Evolutionary conservation across 352 stramenopile genomes (phyloP), one percentile per base, ranked within the genome.

Genomic region (Nannochloropsis limnetica): DNA sequence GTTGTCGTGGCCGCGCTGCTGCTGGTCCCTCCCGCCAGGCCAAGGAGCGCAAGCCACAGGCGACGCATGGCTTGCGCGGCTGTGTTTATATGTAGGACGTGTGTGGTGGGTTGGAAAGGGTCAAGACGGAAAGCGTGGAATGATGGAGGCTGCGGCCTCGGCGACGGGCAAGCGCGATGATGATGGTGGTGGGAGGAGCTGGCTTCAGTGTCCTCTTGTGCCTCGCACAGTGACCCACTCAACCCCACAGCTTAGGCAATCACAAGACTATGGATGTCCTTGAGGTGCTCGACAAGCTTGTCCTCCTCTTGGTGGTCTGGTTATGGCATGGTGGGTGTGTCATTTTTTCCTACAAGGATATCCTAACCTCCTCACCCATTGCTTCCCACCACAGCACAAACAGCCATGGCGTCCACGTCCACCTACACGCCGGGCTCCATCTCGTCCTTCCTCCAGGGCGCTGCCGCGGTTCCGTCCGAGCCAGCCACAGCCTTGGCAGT

Each of bases 381-480:
- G 37, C 11, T 49, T 49, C 37, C 11, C 37, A 49, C 37, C 11
- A 14, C 37, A 49, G 8, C 11, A 14, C 37, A 49, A 49, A 49
- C 11, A 49, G 37, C 61, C 3, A 74, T 74, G 61, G 11, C 61
- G n/a, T 74, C 4, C 25, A 25, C n/a, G n/a, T 74, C 61, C n/a
- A n/a, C n/a, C 61, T 74, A 74, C 61, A 74, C n/a, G 20, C 61
- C 61, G 61, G 61, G 61, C n/a, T 25, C n/a, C 9, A 74, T 74
- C 15, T 29, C 25, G 61, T 74, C 61, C 61, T 74, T 74, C n/a
- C 61, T 74, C 61, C 61, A 49, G 37, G 37, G 17, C 17, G 8
- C 37, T 14, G 37, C 37, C 8, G 37, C 2, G 37, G 37, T 49
- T 14, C 37, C 11, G 17, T 6, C 8, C 37, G 17, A 49, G 37